Base-by-base conservation (phyloP, 2,329 filamentous ascomycete species). In the Xylariaceae sp. region DNA sequence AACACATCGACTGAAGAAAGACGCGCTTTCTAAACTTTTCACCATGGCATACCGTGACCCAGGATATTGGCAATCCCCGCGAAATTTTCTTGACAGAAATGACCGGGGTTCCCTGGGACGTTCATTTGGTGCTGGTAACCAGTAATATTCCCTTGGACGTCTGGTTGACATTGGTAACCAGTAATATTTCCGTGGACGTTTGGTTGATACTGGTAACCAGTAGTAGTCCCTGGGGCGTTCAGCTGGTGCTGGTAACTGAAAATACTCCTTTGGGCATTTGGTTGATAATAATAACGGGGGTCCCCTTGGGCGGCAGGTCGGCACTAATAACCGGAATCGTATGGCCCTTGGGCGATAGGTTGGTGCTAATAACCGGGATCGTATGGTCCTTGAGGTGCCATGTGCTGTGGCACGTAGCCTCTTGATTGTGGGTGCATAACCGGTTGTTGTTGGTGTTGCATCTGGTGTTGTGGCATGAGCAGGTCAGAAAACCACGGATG, bases 401-500 rank as follows among this genome's bases (percentile, higher is more conserved):
- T 63, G 21, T 65, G 51, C 45, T 65, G 65, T 10, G 64, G 61
- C 7, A 58, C 65, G 42, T 64, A 68, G 4, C 61, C 60, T 39
- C 63, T 70, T 47, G 70, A 67, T 53, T 77, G 75, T 13, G 73
- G 69, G 56, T 77, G 75, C 58, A 76, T 62, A 30, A 68, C 67
- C 52, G 72, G 72, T 55, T 68, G 67, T 34, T 74, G 73, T 53
- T 68, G 66, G 51, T 67, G 63, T 52, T 67, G 65, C 49, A 74
- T 73, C 47, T 80, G 77, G 53, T 82, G 77, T 55, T 83, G 77
- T 54, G 80, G 77, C 64, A 83, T 76, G 13, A 84, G 75, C 15
- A 91, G 71, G 63, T 92, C 88, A 59, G 79, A 82, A 75, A 99
- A 99, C 94, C 94, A 99, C 0, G 87, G 89, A 70, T 99, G 94